Percentiles rank a stretch among this genome's conserved stretches.
These are phyloP conservation scores for Kodamaea hsintzibuensis DNA, from an alignment of 805 yeast genomes.

Conservation along the genomic window DNA sequence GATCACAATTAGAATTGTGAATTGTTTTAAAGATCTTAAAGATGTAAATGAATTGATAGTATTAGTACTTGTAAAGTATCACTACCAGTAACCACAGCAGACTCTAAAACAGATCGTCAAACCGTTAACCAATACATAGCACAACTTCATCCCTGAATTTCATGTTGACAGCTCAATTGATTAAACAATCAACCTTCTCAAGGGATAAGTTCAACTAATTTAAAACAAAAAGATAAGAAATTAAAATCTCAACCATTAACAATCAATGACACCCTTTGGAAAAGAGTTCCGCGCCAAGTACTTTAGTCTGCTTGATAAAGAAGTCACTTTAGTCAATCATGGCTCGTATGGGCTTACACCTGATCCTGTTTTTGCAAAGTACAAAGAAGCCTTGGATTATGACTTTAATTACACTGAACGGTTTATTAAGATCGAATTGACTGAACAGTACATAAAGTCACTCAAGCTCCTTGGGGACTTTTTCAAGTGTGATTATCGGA, in stretches of 20 bases:
- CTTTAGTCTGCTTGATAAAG: slow-evolving; percentile 44
- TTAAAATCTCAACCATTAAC: not conserved
- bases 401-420: slow-evolving; percentile 48
- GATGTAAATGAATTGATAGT: too few relatives aligned
- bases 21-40: too few relatives aligned
- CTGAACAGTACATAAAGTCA: slow-evolving; percentile 30
- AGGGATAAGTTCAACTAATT: not conserved
- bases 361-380: slow-evolving; percentile 42
- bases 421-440: slow-evolving; percentile 32
- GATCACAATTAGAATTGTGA: too few relatives aligned
- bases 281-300: slow-evolving; percentile 47
- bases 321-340: slow-evolving; percentile 53
- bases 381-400: slow-evolving; percentile 21
- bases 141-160: too few relatives aligned
- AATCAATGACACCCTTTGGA: slow-evolving; percentile 45
- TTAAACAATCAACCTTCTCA: too few relatives aligned
- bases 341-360: slow-evolving; percentile 68
- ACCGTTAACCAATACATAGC: too few relatives aligned
- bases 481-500: slow-evolving; percentile 47
- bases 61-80: too few relatives aligned
- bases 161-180: too few relatives aligned
- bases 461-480: slow-evolving; percentile 38
- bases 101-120: too few relatives aligned
- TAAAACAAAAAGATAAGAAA: not conserved
- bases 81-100: too few relatives aligned